A percentile compares a stretch with the other conserved stretches of the same genome.
Conservation (phyloP, 768 basidiomycete genomes). For the Pluteus cervinus region DNA sequence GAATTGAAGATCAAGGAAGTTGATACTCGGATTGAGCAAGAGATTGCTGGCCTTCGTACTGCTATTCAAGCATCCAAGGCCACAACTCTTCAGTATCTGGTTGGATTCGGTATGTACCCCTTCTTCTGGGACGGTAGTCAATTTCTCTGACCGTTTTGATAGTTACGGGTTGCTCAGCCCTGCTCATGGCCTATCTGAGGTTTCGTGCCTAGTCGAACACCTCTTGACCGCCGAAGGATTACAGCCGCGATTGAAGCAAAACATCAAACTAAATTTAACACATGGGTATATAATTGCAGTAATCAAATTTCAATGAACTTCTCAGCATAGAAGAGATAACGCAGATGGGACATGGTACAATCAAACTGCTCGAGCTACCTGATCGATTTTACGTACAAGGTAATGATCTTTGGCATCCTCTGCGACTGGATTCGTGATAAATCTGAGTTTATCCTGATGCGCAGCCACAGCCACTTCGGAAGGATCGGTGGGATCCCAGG, state of each 20-base stretch:
- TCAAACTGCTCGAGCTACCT: too few relatives aligned
- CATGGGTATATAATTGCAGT: too few relatives aligned
- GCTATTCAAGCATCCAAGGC: conserved; percentile 85
- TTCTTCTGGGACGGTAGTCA: neutral
- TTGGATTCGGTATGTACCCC: conserved; percentile 67
- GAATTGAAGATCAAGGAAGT: conserved; percentile 98
- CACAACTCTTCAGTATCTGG: conserved; percentile 81
- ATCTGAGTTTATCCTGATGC: too few relatives aligned
- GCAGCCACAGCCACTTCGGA: too few relatives aligned
- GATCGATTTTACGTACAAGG: too few relatives aligned
- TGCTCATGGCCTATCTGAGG: conserved; percentile 83
- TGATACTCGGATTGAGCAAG: conserved; percentile 94
- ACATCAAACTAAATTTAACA: conserved; percentile 1
- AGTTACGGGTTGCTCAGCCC: conserved; percentile 84
- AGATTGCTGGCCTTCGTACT: conserved; percentile 83
- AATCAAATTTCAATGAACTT: too few relatives aligned
- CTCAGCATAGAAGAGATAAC: too few relatives aligned
- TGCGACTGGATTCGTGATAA: too few relatives aligned
- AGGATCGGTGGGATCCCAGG: too few relatives aligned
- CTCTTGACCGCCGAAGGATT: neutral
- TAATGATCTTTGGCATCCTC: too few relatives aligned
- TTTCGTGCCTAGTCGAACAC: conserved; percentile 42
- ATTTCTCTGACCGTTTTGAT: conserved; percentile 1
- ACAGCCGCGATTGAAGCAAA: too few relatives aligned
- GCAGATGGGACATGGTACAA: too few relatives aligned